Conservation (phyloP, 768 basidiomycete genomes). For the Panaeolus papilionaceus region DNA sequence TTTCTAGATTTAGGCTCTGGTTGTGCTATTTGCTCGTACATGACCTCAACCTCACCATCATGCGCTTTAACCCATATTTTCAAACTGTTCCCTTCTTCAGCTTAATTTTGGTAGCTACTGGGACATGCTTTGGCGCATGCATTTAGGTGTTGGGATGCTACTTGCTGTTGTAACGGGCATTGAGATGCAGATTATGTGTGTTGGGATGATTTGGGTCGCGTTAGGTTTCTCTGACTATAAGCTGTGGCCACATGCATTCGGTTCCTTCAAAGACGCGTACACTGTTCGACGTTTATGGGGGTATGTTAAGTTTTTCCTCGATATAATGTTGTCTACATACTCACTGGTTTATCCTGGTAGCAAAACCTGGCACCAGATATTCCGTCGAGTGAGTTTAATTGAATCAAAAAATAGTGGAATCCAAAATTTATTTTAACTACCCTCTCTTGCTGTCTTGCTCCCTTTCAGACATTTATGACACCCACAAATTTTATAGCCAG, state of each 20-base stretch:
- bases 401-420: no score
- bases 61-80: constrained; percentile 18
- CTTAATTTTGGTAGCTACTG: not conserved
- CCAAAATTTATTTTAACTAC: no score
- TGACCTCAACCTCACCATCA: constrained; percentile 10
- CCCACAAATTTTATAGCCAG: no score
- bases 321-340: no score
- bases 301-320: no score
- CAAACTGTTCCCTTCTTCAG: not conserved
- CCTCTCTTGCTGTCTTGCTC: no score
- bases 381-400: no score
- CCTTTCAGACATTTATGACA: no score
- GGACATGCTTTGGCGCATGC: not conserved
- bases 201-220: constrained; percentile 18
- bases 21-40: not conserved
- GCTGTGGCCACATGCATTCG: constrained; percentile 38
- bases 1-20: constrained; percentile 17
- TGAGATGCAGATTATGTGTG: constrained; percentile 16
- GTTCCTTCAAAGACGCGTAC: constrained; percentile 11
- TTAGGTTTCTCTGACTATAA: constrained; percentile 23
- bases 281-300: no score
- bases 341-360: no score
- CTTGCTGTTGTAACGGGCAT: constrained; percentile 9
- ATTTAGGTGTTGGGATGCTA: constrained; percentile 11
- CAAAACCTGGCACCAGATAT: no score